Conservation (phyloP, 345 rosid species). For the Acer negundo region DNA sequence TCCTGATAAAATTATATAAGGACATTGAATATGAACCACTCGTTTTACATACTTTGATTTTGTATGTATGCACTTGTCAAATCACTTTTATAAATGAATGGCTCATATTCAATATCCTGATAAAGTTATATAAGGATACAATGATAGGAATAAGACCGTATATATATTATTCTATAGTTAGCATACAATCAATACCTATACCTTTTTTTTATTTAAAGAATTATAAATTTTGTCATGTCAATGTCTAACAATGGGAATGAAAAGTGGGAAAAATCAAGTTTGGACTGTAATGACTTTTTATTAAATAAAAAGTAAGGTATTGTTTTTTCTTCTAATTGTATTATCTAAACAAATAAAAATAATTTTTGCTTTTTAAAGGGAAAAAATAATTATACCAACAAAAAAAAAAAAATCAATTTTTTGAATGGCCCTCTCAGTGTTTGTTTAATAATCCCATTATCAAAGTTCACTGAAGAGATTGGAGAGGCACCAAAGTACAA, state of each 20-base stretch:
- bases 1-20: too few species aligned
- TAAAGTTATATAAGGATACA: too few species aligned
- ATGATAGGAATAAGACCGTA: too few species aligned
- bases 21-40: too few species aligned
- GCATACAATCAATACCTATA: not conserved
- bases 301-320: too few species aligned
- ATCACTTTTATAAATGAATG: too few species aligned
- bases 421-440: not conserved
- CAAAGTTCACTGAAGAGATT: conserved; percentile 42
- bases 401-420: not conserved
- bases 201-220: not conserved
- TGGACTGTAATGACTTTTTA: not conserved
- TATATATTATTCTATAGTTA: not conserved
- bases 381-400: too few species aligned
- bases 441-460: conserved; percentile 32
- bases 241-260: not conserved
- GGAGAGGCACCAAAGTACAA: conserved; percentile 47
- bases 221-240: not conserved
- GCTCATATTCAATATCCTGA: too few species aligned
- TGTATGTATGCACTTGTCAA: too few species aligned
- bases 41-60: too few species aligned
- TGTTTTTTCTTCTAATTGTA: not conserved
- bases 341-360: too few species aligned
- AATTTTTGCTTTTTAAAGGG: too few species aligned
- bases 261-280: not conserved